Evolutionary conservation across 2,329 filamentous ascomycete genomes (phyloP).

Genomic region (Bipolaris oryzae): DNA sequence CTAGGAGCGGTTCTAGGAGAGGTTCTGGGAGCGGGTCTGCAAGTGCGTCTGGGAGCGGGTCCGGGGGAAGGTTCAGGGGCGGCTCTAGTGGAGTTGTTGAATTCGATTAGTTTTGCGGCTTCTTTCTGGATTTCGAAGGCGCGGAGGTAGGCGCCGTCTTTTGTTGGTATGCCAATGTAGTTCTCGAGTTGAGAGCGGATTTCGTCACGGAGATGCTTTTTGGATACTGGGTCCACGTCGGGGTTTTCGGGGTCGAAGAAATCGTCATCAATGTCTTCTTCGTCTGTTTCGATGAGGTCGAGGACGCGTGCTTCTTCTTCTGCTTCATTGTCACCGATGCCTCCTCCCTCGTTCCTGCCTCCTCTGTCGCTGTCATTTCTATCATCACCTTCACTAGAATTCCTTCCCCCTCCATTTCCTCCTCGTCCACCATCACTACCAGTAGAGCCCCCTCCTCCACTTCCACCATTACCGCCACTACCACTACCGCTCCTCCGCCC

Average conservation of each 20-base stretch:
- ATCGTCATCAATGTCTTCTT: neutral
- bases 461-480: neutral
- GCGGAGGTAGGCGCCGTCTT: neutral
- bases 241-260: neutral
- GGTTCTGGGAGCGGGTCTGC: no score
- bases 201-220: neutral
- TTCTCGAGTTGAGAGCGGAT: neutral
- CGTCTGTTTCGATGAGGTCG: neutral
- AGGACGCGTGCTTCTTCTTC: no score
- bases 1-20: neutral
- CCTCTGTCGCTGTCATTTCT: neutral
- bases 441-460: neutral
- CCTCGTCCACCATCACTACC: neutral
- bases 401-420: neutral
- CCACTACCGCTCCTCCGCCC: neutral
- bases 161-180: neutral
- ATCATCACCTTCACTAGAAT: neutral
- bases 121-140: neutral
- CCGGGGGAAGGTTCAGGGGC: neutral
- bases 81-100: no score
- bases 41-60: no score
- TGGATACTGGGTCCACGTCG: neutral
- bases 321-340: no score
- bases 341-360: no score
- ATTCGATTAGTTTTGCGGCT: neutral